Conservation (phyloP, 345 rosid genomes). For the Eucalyptus polyanthemos region DNA sequence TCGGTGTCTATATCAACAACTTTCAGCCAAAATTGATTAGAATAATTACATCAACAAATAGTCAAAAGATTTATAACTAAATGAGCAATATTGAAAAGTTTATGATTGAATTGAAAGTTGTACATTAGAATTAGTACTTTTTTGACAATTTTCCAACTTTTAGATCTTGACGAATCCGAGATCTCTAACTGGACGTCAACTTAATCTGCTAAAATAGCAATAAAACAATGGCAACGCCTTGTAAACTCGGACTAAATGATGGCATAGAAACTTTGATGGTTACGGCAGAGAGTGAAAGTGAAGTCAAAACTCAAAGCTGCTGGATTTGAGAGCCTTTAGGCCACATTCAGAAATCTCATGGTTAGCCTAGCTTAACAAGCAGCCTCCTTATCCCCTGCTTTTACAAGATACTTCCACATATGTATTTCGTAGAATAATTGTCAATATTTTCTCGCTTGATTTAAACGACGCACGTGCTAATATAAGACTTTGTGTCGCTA, state of each 20-base stretch:
- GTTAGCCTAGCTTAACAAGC: background rate
- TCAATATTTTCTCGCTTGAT: too few relatives aligned
- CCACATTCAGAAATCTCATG: background rate
- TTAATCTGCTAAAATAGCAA: background rate
- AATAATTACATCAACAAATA: too few relatives aligned
- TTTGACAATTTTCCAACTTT: too few relatives aligned
- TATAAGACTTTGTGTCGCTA: too few relatives aligned
- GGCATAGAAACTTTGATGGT: background rate
- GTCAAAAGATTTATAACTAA: too few relatives aligned
- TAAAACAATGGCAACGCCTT: background rate
- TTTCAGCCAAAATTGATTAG: rapidly evolving
- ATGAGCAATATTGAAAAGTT: rapidly evolving
- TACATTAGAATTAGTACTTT: too few relatives aligned
- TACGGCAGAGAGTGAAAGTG: background rate
- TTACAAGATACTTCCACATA: too few relatives aligned
- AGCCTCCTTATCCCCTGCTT: background rate
- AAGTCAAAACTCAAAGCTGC: background rate
- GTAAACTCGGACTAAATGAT: background rate
- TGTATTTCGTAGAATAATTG: too few relatives aligned
- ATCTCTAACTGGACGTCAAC: background rate
- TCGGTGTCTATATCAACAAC: rapidly evolving
- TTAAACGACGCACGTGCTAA: too few relatives aligned
- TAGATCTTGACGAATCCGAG: too few relatives aligned
- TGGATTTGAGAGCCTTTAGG: background rate
- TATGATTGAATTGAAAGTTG: rapidly evolving